These are phyloP conservation scores for Urostyla sp. DNA, from an alignment of 73 alveolate species.

Conservation along the genomic window DNA sequence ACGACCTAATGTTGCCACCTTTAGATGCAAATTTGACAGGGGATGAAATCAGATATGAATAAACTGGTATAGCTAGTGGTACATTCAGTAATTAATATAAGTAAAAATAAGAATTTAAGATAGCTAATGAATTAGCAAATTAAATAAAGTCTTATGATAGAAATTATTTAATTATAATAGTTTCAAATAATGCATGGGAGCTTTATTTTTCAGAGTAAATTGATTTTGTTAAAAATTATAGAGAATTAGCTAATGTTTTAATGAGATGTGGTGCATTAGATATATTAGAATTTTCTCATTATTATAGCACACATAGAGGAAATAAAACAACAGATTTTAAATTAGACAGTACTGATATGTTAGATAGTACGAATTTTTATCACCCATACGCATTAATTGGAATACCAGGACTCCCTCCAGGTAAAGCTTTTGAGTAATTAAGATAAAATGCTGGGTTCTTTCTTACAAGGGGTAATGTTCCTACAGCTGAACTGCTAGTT, in stretches of 20 bases:
- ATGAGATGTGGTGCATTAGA: constrained; percentile 73
- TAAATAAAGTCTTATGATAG: constrained; percentile 57
- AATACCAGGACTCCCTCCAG: constrained; percentile 75
- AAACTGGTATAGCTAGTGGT: neutral
- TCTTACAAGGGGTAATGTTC: constrained; percentile 63
- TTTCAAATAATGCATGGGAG: constrained; percentile 81
- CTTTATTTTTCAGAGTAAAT: constrained; percentile 54
- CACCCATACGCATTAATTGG: constrained; percentile 87
- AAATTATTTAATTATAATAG: constrained; percentile 65
- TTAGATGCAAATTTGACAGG: constrained; percentile 8
- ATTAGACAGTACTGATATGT: constrained; percentile 28
- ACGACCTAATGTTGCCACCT: constrained; percentile 46
- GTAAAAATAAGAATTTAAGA: constrained; percentile 24
- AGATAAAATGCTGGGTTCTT: constrained; percentile 69
- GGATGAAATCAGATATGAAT: constrained; percentile 1
- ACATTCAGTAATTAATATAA: neutral
- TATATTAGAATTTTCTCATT: constrained; percentile 65
- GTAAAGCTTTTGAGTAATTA: constrained; percentile 73
- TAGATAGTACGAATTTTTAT: constrained; percentile 51
- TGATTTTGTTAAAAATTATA: neutral
- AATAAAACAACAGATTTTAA: constrained; percentile 43
- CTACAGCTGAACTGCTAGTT: constrained; percentile 71
- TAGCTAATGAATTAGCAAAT: constrained; percentile 36
- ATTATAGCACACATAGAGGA: constrained; percentile 51
- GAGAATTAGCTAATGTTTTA: constrained; percentile 67